A percentile compares a stretch with the other conserved stretches of the same genome.
Conservation (phyloP, 2,329 filamentous ascomycete genomes). For the Paramyrothecium roridum region DNA sequence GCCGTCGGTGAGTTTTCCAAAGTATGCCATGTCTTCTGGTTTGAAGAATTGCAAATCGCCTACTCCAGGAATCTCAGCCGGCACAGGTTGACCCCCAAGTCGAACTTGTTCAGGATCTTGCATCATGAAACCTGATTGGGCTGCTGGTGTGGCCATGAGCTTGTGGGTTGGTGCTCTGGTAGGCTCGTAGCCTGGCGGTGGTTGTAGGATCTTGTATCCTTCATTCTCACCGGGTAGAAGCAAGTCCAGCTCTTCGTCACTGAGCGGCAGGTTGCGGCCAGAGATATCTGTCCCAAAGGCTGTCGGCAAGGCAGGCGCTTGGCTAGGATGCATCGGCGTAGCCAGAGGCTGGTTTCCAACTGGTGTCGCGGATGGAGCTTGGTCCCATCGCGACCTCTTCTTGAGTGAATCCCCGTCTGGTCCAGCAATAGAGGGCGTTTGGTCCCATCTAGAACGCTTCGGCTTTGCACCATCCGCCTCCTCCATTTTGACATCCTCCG, state of each 20-base stretch:
- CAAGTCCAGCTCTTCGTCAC: conserved; percentile 89
- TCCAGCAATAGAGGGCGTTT: conserved; percentile 59
- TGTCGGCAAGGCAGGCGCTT: conserved; percentile 48
- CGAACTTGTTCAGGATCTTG: conserved; percentile 87
- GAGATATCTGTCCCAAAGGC: conserved; percentile 80
- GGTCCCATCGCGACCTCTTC: conserved; percentile 87
- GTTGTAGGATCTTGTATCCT: conserved; percentile 88
- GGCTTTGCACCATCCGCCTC: conserved; percentile 53
- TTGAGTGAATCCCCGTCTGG: conserved; percentile 61
- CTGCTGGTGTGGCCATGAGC: conserved; percentile 67
- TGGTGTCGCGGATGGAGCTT: conserved; percentile 78
- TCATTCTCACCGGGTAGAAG: conserved; percentile 86
- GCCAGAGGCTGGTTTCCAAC: conserved; percentile 71
- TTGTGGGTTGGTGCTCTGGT: conserved; percentile 74
- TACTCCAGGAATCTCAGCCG: conserved; percentile 93
- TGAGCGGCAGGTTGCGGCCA: conserved; percentile 74
- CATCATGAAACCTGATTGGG: conserved; percentile 92
- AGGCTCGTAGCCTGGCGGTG: conserved; percentile 88
- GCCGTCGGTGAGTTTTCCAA: conserved; percentile 93
- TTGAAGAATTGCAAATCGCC: conserved; percentile 98
- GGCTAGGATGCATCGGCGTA: conserved; percentile 73
- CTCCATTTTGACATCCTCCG: conserved; percentile 47
- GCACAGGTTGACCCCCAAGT: conserved; percentile 82
- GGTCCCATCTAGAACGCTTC: conserved; percentile 86
- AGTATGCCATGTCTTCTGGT: conserved; percentile 97